Base-by-base conservation (phyloP, 305 asterid genomes). In the Fraxinus nigra region DNA sequence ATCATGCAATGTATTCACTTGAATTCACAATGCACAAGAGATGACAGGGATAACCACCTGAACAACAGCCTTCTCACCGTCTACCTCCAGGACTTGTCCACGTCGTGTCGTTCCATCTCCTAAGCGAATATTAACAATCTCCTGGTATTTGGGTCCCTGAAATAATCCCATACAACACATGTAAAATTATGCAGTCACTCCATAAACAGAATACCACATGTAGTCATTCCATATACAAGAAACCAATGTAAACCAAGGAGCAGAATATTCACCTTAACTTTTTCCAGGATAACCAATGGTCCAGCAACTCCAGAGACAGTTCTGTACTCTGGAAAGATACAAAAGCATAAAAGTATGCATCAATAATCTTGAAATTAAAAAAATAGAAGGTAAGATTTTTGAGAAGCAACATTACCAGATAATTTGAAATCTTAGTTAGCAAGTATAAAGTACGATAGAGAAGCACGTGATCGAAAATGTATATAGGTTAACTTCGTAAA, bases 61-160 rank as follows among this genome's bases (percentile, higher is more conserved):
- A 85, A 95, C 97, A 85, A 95, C 98, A 82, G 99, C 99, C 85
- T 94, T 95, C 87, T 95, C 99, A 59, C 98, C 99, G 85, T 95
- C 99, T 34, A 95, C 99, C 85, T 95, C 98, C 91, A 95, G 79
- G 75, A 95, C 98, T 86, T 95, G 99, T 61, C 99, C 99, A 93
- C 99, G 99, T 40, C 99, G 89, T 61, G 93, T 91, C 78, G 97
- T 88, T 86, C 99, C 99, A 89, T 95, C 97, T 85, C 98, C 99
- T 81, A 95, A 87, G 82, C 98, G 98, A 84, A 95, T 95, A 88
- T 95, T 95, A 65, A 95, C 98, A 87, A 95, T 94, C 86, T 95
- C 99, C 86, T 94, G 96, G 90, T 92, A 95, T 90, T 94, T 95
- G 46, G 99, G 99, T 87, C 98, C 99, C 99, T 95, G 90, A 32